Conservation (phyloP, 257 asterid genomes). For the Prunella vulgaris region DNA sequence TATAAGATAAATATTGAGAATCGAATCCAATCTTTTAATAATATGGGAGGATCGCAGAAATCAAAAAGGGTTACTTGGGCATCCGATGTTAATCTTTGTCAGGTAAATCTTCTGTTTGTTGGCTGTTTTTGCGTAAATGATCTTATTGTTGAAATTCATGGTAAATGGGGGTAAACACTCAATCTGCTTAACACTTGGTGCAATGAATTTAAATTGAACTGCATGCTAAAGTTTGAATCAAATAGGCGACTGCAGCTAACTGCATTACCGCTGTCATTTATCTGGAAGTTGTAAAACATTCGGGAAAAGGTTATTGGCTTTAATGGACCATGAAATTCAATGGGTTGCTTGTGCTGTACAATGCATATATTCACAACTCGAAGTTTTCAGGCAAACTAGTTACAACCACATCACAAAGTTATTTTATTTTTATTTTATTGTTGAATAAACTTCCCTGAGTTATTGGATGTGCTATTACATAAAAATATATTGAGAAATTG, state of each 20-base stretch:
- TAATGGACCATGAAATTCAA: neutral
- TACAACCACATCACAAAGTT: neutral
- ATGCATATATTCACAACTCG: neutral
- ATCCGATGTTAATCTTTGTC: constrained; percentile 90
- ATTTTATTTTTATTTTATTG: too few relatives aligned
- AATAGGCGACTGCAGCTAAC: neutral
- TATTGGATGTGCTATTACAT: neutral
- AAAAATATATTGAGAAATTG: neutral
- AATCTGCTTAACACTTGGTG: neutral
- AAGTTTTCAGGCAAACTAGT: neutral
- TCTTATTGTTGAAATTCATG: neutral
- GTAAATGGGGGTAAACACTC: neutral
- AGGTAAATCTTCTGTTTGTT: constrained; percentile 50
- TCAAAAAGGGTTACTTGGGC: constrained; percentile 91
- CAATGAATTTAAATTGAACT: neutral
- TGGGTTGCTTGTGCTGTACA: neutral
- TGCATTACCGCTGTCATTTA: constrained; percentile 7
- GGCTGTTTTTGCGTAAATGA: neutral
- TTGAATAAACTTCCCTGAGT: neutral
- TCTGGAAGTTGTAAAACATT: neutral
- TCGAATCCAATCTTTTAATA: constrained; percentile 34
- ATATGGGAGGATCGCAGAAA: constrained; percentile 86
- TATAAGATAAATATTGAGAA: constrained; percentile 26
- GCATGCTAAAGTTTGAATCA: neutral
- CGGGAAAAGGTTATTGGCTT: neutral